Conservation (phyloP, 257 asterid genomes). For the Solanum tarapatanum region DNA sequence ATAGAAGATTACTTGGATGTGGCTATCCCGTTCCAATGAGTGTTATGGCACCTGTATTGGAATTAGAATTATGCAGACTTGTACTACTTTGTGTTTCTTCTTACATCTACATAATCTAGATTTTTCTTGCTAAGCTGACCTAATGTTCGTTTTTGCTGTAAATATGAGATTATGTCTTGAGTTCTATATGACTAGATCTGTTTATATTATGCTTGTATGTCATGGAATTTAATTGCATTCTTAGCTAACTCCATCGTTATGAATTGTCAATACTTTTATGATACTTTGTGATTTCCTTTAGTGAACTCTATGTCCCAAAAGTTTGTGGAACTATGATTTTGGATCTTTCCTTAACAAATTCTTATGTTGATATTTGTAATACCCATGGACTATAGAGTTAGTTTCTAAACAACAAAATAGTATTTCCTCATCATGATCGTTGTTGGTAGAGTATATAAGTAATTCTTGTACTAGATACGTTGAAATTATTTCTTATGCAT, state of each 20-base stretch:
- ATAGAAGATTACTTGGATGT: slow-evolving; percentile 68
- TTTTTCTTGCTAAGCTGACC: not conserved
- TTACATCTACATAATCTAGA: not conserved
- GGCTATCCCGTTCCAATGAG: slow-evolving; percentile 40
- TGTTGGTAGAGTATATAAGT: too few species aligned
- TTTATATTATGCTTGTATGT: not conserved
- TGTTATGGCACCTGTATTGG: not conserved
- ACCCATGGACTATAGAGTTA: too few species aligned
- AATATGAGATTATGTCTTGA: not conserved
- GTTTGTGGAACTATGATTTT: too few species aligned
- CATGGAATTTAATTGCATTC: not conserved
- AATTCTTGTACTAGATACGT: too few species aligned
- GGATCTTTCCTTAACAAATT: too few species aligned
- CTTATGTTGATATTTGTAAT: too few species aligned
- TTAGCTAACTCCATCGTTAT: not conserved
- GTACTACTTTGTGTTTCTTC: not conserved
- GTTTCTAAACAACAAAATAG: too few species aligned
- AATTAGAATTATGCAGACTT: not conserved
- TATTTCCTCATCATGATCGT: too few species aligned
- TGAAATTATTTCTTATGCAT: too few species aligned
- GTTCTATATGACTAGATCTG: not conserved
- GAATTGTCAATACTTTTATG: not conserved
- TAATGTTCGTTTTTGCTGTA: not conserved
- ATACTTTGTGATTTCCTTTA: not conserved
- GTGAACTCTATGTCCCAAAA: too few species aligned